These are phyloP conservation scores for Wickerhamiella kazuoi DNA, from an alignment of 805 yeast species.

Conservation along the genomic window DNA sequence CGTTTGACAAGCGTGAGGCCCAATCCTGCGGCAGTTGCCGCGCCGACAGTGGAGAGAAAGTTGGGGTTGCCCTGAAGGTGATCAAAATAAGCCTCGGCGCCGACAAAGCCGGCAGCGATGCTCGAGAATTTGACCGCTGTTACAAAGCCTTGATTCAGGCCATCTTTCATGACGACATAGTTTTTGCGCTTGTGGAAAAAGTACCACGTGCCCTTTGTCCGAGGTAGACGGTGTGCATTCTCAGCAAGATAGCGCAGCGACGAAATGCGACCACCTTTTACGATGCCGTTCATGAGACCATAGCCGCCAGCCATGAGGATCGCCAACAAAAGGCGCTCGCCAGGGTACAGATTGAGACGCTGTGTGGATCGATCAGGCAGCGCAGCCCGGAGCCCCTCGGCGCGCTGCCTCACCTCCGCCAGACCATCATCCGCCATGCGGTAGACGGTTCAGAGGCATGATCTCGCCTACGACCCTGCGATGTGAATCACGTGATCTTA, in stretches of 20 bases:
- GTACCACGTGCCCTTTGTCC: constrained; percentile 69
- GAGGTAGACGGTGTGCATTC: constrained; percentile 68
- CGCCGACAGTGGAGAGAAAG: constrained; percentile 41
- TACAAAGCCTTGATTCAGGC: constrained; percentile 31
- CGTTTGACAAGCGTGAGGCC: constrained; percentile 30
- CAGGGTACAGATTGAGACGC: constrained; percentile 3
- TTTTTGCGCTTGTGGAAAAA: constrained; percentile 72
- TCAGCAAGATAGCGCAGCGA: constrained; percentile 52
- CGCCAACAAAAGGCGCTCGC: constrained; percentile 7
- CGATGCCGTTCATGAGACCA: constrained; percentile 32
- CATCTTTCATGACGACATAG: constrained; percentile 46
- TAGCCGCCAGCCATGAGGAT: constrained; percentile 11
- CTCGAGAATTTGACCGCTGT: constrained; percentile 27
- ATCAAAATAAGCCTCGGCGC: constrained; percentile 47
- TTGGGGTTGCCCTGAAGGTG: constrained; percentile 35
- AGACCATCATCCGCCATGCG: too few relatives aligned
- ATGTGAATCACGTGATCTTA: too few relatives aligned
- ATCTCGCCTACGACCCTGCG: too few relatives aligned
- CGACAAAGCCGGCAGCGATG: constrained; percentile 35
- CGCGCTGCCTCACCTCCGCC: not conserved
- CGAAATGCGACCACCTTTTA: constrained; percentile 37
- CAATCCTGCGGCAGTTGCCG: constrained; percentile 36
- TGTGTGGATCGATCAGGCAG: not conserved
- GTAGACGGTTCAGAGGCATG: too few relatives aligned
- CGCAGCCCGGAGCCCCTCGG: not conserved